A percentile compares a stretch with the other conserved stretches of the same genome.
phyloP scores from a whole-genome alignment of 1,139 yeast species.

The Chernovozyma aurita region DNA sequence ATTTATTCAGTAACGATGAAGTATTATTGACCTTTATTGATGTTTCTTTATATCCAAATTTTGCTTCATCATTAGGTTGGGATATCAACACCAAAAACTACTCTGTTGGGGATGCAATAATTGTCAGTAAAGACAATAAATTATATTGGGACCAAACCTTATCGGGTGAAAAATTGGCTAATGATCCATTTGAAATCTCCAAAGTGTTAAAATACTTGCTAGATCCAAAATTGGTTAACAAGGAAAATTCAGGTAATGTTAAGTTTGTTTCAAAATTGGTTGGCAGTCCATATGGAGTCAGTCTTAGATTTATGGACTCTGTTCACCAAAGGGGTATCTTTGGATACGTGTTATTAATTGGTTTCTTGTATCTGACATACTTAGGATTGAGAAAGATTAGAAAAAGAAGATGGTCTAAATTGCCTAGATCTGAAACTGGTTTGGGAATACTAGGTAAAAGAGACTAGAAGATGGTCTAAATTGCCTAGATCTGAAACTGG shows the following conservation, averaged over 20 bases:
- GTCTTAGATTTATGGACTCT: slow-evolving; percentile 37
- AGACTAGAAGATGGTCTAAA: slow-evolving; percentile 4
- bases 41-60: slow-evolving; percentile 28
- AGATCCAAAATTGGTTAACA: slow-evolving; percentile 21
- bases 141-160: slow-evolving; percentile 32
- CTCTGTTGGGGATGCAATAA: slow-evolving; percentile 40
- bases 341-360: slow-evolving; percentile 35
- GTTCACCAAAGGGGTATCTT: slow-evolving; percentile 41
- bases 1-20: slow-evolving; percentile 38
- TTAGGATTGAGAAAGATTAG: slow-evolving; percentile 3
- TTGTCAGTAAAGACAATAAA: slow-evolving; percentile 28
- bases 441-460: slow-evolving; percentile 15
- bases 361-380: slow-evolving; percentile 4
- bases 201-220: slow-evolving; percentile 29
- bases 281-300: slow-evolving; percentile 41
- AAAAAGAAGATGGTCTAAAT: slow-evolving; percentile 7
- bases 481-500: slow-evolving; percentile 7
- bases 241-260: slow-evolving; percentile 2
- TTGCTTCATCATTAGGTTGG: slow-evolving; percentile 39
- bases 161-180: slow-evolving; percentile 24
- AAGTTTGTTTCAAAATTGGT: slow-evolving; percentile 24
- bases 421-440: slow-evolving; percentile 7
- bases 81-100: slow-evolving; percentile 29
- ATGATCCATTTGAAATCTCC: slow-evolving; percentile 26
- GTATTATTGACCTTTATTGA: slow-evolving; percentile 52